Percentiles rank a stretch among this genome's conserved stretches.
These are phyloP conservation scores for Alternaria hordeiaustralica DNA, from an alignment of 2,329 filamentous ascomycete genomes.

Conservation along the genomic window DNA sequence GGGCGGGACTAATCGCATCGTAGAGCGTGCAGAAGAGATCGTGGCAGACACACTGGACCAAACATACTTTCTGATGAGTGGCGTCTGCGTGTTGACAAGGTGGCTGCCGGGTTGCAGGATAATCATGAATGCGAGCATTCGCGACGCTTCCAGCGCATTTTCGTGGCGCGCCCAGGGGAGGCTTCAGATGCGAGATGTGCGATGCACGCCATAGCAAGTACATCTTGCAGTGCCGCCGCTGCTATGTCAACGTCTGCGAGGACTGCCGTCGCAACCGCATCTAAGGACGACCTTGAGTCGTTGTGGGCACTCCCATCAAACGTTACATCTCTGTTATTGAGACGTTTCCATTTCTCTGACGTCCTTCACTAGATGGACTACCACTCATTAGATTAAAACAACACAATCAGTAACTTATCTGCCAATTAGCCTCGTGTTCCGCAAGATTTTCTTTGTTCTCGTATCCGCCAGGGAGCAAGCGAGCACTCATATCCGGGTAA, in stretches of 20 bases:
- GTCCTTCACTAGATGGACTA: neutral
- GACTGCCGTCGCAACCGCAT: slow-evolving; percentile 30
- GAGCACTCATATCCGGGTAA: slow-evolving; percentile 8
- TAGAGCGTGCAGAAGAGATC: slow-evolving; percentile 31
- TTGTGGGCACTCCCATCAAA: neutral
- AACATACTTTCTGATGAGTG: slow-evolving; percentile 17
- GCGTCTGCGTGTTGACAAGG: slow-evolving; percentile 11
- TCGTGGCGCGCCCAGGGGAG: slow-evolving; percentile 1
- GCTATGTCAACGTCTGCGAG: slow-evolving; percentile 29
- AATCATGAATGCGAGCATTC: slow-evolving; percentile 35
- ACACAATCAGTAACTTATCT: neutral
- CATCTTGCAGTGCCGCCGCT: slow-evolving; percentile 32
- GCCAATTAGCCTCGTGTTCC: neutral
- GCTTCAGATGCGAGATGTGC: slow-evolving; percentile 37
- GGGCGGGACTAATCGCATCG: slow-evolving; percentile 6
- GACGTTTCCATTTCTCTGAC: neutral
- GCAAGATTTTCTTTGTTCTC: neutral
- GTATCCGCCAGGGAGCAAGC: neutral
- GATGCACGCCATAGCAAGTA: slow-evolving; percentile 24
- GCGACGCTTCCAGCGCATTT: slow-evolving; percentile 22
- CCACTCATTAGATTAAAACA: neutral
- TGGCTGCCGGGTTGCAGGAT: slow-evolving; percentile 20
- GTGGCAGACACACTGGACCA: slow-evolving; percentile 22
- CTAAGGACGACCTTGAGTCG: neutral
- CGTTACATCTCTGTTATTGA: neutral